These are phyloP conservation scores for Gyromitra esculenta DNA, from an alignment of 2,329 filamentous ascomycete genomes.

Conservation along the genomic window DNA sequence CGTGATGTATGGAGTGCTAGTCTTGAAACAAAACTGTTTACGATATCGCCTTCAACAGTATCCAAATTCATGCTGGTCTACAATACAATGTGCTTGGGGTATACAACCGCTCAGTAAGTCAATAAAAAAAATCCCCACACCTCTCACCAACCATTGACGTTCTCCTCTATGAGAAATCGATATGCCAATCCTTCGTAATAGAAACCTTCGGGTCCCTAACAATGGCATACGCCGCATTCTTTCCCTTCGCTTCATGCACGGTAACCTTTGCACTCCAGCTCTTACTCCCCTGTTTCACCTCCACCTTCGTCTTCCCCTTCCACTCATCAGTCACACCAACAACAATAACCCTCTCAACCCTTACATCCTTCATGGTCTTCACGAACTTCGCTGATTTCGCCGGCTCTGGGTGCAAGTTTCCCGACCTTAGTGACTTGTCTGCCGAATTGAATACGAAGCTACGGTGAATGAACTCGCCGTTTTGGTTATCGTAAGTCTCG, in stretches of 20 bases:
- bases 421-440: slow-evolving; percentile 71
- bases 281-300: slow-evolving; percentile 67
- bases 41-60: neutral
- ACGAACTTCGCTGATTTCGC: slow-evolving; percentile 67
- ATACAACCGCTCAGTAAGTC: slow-evolving; percentile 16
- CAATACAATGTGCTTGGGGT: slow-evolving; percentile 22
- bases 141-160: neutral
- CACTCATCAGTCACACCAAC: slow-evolving; percentile 71
- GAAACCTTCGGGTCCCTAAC: slow-evolving; percentile 71
- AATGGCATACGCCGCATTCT: slow-evolving; percentile 71
- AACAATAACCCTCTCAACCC: slow-evolving; percentile 83
- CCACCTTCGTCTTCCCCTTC: slow-evolving; percentile 71
- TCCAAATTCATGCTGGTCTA: slow-evolving; percentile 9
- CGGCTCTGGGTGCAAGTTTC: slow-evolving; percentile 68
- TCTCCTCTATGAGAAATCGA: slow-evolving; percentile 41
- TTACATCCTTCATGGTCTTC: slow-evolving; percentile 79
- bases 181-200: slow-evolving; percentile 72
- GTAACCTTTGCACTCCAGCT: slow-evolving; percentile 70
- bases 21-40: no score
- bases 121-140: neutral
- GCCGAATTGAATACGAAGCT: slow-evolving; percentile 73
- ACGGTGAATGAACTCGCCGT: slow-evolving; percentile 88
- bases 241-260: slow-evolving; percentile 66
- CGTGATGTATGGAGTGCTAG: no score
- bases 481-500: slow-evolving; percentile 86